Conservation (phyloP, 306 rosid species). For the Nissolia schottii region DNA sequence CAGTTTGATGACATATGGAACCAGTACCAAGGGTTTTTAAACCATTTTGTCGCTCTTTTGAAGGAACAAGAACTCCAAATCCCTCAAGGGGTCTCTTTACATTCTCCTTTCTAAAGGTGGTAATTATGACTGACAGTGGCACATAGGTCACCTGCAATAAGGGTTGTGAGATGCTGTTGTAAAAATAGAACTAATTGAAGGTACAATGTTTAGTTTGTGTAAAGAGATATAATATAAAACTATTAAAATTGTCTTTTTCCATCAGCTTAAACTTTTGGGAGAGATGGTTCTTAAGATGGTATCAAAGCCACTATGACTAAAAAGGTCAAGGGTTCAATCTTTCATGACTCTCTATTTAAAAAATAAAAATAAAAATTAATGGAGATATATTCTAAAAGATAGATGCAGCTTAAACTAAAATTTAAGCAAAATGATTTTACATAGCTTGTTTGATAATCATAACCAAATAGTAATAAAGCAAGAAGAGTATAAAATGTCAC, state of each 20-base stretch:
- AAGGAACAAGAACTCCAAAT: conserved; percentile 93
- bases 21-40: conserved; percentile 82
- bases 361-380: no score
- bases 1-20: conserved; percentile 14
- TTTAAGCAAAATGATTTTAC: conserved; percentile 6
- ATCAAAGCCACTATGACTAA: no score
- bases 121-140: conserved; percentile 76
- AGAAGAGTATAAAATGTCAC: background rate
- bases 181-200: conserved; percentile 13
- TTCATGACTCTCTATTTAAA: no score
- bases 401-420: conserved; percentile 10
- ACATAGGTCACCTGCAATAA: conserved; percentile 67
- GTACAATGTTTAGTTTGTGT: background rate
- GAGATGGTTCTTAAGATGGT: no score
- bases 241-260: no score
- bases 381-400: background rate
- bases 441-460: background rate
- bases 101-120: conserved; percentile 76
- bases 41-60: conserved; percentile 75
- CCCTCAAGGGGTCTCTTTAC: conserved; percentile 91
- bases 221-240: no score
- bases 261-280: no score
- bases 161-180: conserved; percentile 8
- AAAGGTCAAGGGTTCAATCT: no score
- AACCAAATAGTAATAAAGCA: background rate